Evolutionary conservation across 331 rosid species (phyloP), one percentile per base, ranked within the genome.

Genomic region (Acacia pycnantha): DNA sequence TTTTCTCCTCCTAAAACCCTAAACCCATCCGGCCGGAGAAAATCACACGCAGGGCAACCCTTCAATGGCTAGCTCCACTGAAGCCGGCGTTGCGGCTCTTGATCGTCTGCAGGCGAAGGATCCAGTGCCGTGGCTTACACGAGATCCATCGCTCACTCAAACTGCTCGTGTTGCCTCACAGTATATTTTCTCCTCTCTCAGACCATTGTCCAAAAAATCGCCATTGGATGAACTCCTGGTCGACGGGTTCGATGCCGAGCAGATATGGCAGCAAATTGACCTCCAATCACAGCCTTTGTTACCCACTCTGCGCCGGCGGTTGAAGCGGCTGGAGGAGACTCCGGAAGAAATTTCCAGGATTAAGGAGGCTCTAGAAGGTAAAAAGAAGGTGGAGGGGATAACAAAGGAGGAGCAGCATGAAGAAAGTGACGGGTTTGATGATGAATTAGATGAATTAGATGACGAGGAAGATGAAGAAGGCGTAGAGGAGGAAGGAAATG

Each of bases 251-350:
- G 99, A 95, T 78, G 91, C 90, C 3, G 99, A 95, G 86, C 99
- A 95, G 91, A 92, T 95, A 85, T 95, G 99, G 99, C 97, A 95
- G 81, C 99, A 95, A 84, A 90, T 92, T 37, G 99, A 95, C 69
- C 86, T 95, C 74, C 98, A 90, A 85, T 87, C 98, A 0, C 94
- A 91, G 83, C 98, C 98, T 12, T 90, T 95, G 1, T 24, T 95
- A 47, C 84, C 92, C 77, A 79, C 79, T 12, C 77, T 95, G 51
- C 91, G 90, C 62, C 93, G 99, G 75, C 92, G 89, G 16, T 37
- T 93, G 87, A 93, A 85, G 79, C 92, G 85, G 68, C 70, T 88
- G 54, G 86, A 76, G 41, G 88, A 91, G 75, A 87, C 88, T 40
- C 97, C 96, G 5, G 83, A 82, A 19, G 92, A 81, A 78, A 83